Evolutionary conservation across 2,329 filamentous ascomycete genomes (phyloP), one percentile per base, ranked within the genome.

Genomic region (Trichoderma sp.): DNA sequence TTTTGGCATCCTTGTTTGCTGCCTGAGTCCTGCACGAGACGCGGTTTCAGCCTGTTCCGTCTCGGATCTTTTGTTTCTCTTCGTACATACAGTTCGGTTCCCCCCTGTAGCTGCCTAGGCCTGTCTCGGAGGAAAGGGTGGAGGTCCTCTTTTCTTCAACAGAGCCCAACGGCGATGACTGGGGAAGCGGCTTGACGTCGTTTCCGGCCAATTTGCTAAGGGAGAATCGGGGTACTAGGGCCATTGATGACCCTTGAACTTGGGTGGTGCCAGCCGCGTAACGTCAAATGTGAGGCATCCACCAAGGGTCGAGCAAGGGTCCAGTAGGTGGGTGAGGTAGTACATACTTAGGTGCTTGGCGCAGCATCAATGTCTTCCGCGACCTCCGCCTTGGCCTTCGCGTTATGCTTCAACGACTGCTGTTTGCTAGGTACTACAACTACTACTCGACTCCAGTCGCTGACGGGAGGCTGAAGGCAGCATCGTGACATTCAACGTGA

Each of bases 121-220:
- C 15, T 39, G 34, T 39, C 34, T 39, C 34, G 14, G 34, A 39
- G 34, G 34, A 24, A 24, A 3, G 34, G 14, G 34, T 39, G 34
- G 34, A 39, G 44, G 15, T 30, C 28, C 26, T 47, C 5, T 14
- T 41, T 62, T 62, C 59, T 62, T 26, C 59, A 61, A 61, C 30
- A 62, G 3, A 51, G 48, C 59, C 59, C 59, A 54, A 62, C 59
- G 21, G 21, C 21, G 5, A 47, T 56, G 52, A 44, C 34, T 39
- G 55, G 41, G 34, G 59, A 44, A 54, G 59, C 47, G 59, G 34
- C 59, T 62, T 62, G 59, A 51, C 59, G 48, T 62, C 24, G 48
- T 44, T 34, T 50, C 15, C 41, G 57, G 28, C 12, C 15, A 24
- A 2, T 14, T n/a, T n/a, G 12, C 5, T 28, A 50, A n/a, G 48